phyloP scores from a whole-genome alignment of 805 yeast species.

The Debaryomyces prosopidis region DNA sequence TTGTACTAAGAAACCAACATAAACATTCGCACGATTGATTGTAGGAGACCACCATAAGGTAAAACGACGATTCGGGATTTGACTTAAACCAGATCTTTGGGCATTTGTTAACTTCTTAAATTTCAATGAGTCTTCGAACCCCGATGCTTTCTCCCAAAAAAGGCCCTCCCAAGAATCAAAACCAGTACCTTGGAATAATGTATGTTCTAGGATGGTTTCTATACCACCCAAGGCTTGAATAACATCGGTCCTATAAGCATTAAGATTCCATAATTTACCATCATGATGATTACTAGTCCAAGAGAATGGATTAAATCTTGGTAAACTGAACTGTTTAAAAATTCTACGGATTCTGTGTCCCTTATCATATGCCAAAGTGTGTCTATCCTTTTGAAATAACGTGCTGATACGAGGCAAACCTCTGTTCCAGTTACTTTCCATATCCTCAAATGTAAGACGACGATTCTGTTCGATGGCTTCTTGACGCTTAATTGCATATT shows the following conservation, averaged over 20 bases:
- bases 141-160: constrained; percentile 97
- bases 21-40: constrained; percentile 94
- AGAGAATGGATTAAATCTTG: constrained; percentile 89
- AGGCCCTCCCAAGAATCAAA: constrained; percentile 98
- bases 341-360: constrained; percentile 86
- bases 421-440: constrained; percentile 94
- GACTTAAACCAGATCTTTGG: constrained; percentile 94
- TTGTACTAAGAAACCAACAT: constrained; percentile 96
- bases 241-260: constrained; percentile 91
- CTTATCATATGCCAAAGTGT: constrained; percentile 90
- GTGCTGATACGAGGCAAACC: constrained; percentile 97
- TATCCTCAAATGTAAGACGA: constrained; percentile 85
- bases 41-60: constrained; percentile 99
- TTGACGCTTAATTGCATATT: constrained; percentile 84
- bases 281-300: constrained; percentile 94
- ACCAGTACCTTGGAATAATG: constrained; percentile 94
- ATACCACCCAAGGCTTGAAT: constrained; percentile 97
- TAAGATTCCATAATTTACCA: constrained; percentile 93
- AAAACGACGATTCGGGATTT: constrained; percentile 95
- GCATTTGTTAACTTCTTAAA: constrained; percentile 95
- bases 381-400: constrained; percentile 90
- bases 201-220: constrained; percentile 92
- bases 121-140: constrained; percentile 94
- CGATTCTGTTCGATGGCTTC: constrained; percentile 86
- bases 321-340: constrained; percentile 69